phyloP scores from a whole-genome alignment of 352 stramenopile genomes.

The Pythium dissimile region DNA sequence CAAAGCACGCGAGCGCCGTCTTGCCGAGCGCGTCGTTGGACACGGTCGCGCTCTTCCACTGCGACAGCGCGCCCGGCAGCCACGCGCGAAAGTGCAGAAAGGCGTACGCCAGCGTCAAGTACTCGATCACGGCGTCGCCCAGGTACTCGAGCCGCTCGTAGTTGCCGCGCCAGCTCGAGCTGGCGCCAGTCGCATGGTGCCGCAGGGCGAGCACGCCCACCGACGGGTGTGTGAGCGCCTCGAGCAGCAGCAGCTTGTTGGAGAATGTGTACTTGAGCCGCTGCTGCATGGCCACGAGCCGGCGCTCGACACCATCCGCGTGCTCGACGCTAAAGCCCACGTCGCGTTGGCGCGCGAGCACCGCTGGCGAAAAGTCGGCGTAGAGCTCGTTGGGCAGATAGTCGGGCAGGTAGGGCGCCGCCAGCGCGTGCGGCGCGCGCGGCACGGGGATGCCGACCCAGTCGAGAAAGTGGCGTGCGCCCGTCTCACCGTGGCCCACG shows the following conservation, averaged over 20 bases:
- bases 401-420: slow-evolving; percentile 56
- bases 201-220: slow-evolving; percentile 57
- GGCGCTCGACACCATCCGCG: slow-evolving; percentile 52
- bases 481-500: slow-evolving; percentile 63
- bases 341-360: slow-evolving; percentile 18
- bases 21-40: slow-evolving; percentile 85
- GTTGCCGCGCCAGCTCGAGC: slow-evolving; percentile 80
- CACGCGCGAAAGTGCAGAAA: slow-evolving; percentile 67
- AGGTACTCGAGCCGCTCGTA: slow-evolving; percentile 90
- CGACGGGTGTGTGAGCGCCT: slow-evolving; percentile 77
- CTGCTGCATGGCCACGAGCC: slow-evolving; percentile 61
- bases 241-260: slow-evolving; percentile 71
- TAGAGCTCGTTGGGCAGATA: slow-evolving; percentile 57
- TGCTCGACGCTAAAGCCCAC: slow-evolving; percentile 50
- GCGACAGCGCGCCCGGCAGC: slow-evolving; percentile 71
- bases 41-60: slow-evolving; percentile 85
- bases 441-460: slow-evolving; percentile 74
- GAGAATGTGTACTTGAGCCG: slow-evolving; percentile 80
- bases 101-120: slow-evolving; percentile 83
- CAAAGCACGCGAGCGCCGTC: slow-evolving; percentile 74
- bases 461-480: slow-evolving; percentile 65
- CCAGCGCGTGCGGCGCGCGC: slow-evolving; percentile 38
- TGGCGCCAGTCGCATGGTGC: no score
- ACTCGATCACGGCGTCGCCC: slow-evolving; percentile 88
- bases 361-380: slow-evolving; percentile 25